Evolutionary conservation across 345 rosid species (phyloP).

Genomic region (Draba incana): DNA sequence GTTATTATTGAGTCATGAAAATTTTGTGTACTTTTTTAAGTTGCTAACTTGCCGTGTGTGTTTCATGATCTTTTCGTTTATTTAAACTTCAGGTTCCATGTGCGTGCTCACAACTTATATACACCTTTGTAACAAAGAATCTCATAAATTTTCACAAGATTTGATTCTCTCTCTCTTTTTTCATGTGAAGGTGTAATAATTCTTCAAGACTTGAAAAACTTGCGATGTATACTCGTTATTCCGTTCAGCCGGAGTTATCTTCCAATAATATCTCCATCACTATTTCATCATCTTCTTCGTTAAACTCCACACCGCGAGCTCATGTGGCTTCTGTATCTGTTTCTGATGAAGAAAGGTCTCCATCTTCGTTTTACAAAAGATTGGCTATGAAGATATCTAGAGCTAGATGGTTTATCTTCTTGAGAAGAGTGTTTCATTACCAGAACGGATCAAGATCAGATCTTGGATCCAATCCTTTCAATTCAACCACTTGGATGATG

Average conservation of each 20-base stretch:
- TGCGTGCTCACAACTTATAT: slow-evolving; percentile 28
- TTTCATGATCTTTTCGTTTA: slow-evolving; percentile 38
- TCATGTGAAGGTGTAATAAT: slow-evolving; percentile 20
- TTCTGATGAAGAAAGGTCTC: slow-evolving; percentile 52
- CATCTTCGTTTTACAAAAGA: slow-evolving; percentile 55
- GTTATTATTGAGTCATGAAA: slow-evolving; percentile 37
- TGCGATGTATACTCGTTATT: slow-evolving; percentile 63
- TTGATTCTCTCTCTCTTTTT: slow-evolving; percentile 21
- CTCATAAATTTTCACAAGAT: slow-evolving; percentile 17
- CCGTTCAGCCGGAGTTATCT: slow-evolving; percentile 50
- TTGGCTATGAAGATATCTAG: slow-evolving; percentile 82
- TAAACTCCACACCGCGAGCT: slow-evolving; percentile 49
- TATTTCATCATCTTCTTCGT: slow-evolving; percentile 49
- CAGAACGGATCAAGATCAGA: slow-evolving; percentile 90
- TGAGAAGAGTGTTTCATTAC: slow-evolving; percentile 94
- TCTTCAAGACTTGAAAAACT: slow-evolving; percentile 4
- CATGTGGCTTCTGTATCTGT: slow-evolving; percentile 26
- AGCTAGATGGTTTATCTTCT: slow-evolving; percentile 91
- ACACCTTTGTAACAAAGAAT: not conserved
- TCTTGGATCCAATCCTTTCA: slow-evolving; percentile 91
- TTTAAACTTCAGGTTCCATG: slow-evolving; percentile 22
- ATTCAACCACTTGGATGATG: slow-evolving; percentile 86
- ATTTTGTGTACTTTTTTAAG: slow-evolving; percentile 24
- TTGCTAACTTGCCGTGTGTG: slow-evolving; percentile 3
- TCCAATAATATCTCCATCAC: slow-evolving; percentile 48